A percentile compares a stretch with the other conserved stretches of the same genome.
These are phyloP conservation scores for Thalassiosira oceanica DNA, from an alignment of 352 stramenopile species.

Conservation along the genomic window DNA sequence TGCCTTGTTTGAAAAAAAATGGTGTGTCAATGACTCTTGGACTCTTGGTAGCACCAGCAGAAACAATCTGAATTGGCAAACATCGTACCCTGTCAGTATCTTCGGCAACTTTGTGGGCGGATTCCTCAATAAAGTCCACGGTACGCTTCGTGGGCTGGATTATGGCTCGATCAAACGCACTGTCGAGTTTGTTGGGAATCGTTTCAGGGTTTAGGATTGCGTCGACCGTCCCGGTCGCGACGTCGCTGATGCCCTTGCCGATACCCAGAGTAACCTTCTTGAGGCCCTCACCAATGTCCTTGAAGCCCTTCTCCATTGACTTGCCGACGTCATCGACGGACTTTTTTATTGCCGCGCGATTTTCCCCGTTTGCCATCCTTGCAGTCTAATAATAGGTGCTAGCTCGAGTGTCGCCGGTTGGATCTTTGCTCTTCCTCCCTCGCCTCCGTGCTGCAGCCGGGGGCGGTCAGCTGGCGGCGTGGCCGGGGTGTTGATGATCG, in stretches of 20 bases:
- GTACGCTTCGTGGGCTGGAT: constrained; percentile 25
- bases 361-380: constrained; percentile 24
- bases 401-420: too few relatives aligned
- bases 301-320: not conserved
- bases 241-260: constrained; percentile 9
- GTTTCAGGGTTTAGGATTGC: constrained; percentile 27
- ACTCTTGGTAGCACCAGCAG: too few relatives aligned
- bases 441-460: too few relatives aligned
- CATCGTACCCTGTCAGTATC: constrained; percentile 2
- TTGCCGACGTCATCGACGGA: too few relatives aligned
- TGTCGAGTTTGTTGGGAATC: constrained; percentile 32
- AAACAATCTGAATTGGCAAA: too few relatives aligned
- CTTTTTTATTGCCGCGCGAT: constrained; percentile 10
- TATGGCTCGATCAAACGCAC: constrained; percentile 18
- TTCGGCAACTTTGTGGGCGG: not conserved
- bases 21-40: too few relatives aligned
- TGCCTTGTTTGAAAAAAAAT: too few relatives aligned
- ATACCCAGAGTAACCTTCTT: too few relatives aligned
- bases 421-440: too few relatives aligned
- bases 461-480: too few relatives aligned
- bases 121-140: constrained; percentile 28
- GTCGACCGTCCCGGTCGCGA: constrained; percentile 23
- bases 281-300: constrained; percentile 1
- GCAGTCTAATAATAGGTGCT: too few relatives aligned
- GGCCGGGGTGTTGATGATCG: too few relatives aligned